These are phyloP conservation scores for Auriscalpium orientale DNA, from an alignment of 768 basidiomycete species.

Conservation along the genomic window DNA sequence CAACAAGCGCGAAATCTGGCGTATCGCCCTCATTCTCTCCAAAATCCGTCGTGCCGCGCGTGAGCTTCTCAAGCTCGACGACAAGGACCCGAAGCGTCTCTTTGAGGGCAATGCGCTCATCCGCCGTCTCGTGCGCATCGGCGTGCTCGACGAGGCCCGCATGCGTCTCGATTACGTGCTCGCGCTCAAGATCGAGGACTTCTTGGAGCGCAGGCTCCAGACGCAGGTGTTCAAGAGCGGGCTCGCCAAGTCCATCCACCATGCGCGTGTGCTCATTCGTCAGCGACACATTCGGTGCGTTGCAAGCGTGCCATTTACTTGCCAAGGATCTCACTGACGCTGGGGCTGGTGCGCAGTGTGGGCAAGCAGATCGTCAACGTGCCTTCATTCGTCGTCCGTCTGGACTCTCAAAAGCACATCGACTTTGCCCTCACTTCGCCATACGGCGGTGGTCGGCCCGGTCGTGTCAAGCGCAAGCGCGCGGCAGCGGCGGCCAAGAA, in stretches of 20 bases:
- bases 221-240: slow-evolving; percentile 99
- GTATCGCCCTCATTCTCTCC: slow-evolving; percentile 94
- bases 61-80: slow-evolving; percentile 99
- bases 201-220: slow-evolving; percentile 98
- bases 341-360: slow-evolving; percentile 46
- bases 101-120: slow-evolving; percentile 99
- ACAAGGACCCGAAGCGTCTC: slow-evolving; percentile 98
- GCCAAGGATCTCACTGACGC: background rate
- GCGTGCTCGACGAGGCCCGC: slow-evolving; percentile 97
- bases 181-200: slow-evolving; percentile 98
- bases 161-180: slow-evolving; percentile 99
- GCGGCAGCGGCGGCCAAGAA: slow-evolving; percentile 87
- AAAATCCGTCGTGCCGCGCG: slow-evolving; percentile 99
- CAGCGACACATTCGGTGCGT: slow-evolving; percentile 96
- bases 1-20: slow-evolving; percentile 99
- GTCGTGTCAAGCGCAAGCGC: slow-evolving; percentile 98
- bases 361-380: slow-evolving; percentile 99
- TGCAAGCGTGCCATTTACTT: background rate
- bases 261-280: slow-evolving; percentile 95
- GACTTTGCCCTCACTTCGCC: slow-evolving; percentile 97
- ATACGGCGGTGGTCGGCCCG: slow-evolving; percentile 89
- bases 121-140: slow-evolving; percentile 94
- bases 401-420: slow-evolving; percentile 99
- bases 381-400: slow-evolving; percentile 96
- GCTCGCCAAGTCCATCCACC: slow-evolving; percentile 96